These are phyloP conservation scores for Aspergillus novofumigatus DNA, from an alignment of 2,329 filamentous ascomycete genomes.

Conservation along the genomic window DNA sequence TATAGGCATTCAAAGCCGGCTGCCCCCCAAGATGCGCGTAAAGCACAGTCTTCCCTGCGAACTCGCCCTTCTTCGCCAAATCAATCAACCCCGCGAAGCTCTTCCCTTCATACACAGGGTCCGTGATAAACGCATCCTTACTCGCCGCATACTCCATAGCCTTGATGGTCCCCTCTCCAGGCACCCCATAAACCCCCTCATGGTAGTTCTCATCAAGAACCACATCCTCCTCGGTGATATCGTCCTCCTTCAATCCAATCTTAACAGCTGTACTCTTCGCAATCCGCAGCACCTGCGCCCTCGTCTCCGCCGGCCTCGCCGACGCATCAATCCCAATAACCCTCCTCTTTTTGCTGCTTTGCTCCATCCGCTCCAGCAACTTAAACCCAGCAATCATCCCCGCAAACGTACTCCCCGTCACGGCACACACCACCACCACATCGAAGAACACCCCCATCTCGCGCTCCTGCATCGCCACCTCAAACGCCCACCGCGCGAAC, in stretches of 20 bases:
- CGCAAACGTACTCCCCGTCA: slow-evolving; percentile 66
- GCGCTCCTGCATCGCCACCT: slow-evolving; percentile 61
- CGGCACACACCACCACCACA: slow-evolving; percentile 64
- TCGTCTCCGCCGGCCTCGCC: slow-evolving; percentile 57
- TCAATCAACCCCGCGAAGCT: slow-evolving; percentile 68
- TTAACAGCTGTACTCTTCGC: slow-evolving; percentile 59
- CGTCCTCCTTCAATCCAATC: slow-evolving; percentile 57
- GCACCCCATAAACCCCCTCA: slow-evolving; percentile 64
- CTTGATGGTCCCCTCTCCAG: slow-evolving; percentile 60
- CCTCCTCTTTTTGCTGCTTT: slow-evolving; percentile 37
- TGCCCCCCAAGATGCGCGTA: slow-evolving; percentile 71
- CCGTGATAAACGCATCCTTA: slow-evolving; percentile 69
- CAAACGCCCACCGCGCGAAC: slow-evolving; percentile 67
- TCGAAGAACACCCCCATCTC: slow-evolving; percentile 62
- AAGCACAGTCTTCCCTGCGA: slow-evolving; percentile 58
- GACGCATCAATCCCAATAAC: slow-evolving; percentile 66
- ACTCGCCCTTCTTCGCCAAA: slow-evolving; percentile 60
- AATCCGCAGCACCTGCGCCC: slow-evolving; percentile 63
- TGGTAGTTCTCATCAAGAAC: slow-evolving; percentile 63
- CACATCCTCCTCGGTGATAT: slow-evolving; percentile 61
- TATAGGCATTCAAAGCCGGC: slow-evolving; percentile 66
- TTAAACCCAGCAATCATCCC: slow-evolving; percentile 72
- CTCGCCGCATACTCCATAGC: slow-evolving; percentile 65
- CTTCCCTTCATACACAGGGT: slow-evolving; percentile 74
- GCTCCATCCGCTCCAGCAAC: slow-evolving; percentile 51